phyloP scores from a whole-genome alignment of 83 land plant genomes.

The Picea abies region DNA sequence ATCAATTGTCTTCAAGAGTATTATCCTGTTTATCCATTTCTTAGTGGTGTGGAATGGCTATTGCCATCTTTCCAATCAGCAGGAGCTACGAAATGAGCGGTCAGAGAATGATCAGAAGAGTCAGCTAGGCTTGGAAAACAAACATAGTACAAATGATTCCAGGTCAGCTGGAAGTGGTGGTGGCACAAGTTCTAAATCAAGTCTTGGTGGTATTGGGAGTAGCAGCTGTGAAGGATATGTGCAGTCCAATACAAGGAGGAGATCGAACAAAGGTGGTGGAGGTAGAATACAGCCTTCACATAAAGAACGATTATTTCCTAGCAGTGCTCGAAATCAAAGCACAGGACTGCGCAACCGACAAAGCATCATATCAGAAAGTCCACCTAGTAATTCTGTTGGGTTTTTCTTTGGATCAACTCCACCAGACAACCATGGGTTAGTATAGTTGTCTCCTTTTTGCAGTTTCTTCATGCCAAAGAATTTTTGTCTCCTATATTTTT shows the following conservation, averaged over 20 bases:
- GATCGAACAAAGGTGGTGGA: constrained; percentile 39
- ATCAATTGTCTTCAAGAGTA: background rate
- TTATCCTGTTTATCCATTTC: background rate
- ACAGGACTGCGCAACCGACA: constrained; percentile 40
- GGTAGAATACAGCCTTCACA: constrained; percentile 38
- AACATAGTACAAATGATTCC: constrained; percentile 32
- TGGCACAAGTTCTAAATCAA: constrained; percentile 26
- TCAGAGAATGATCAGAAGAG: constrained; percentile 17
- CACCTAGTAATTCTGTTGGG: constrained; percentile 90
- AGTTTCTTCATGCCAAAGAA: background rate
- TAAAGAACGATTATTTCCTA: constrained; percentile 77
- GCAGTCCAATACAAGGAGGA: constrained; percentile 41
- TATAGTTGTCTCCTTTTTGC: background rate
- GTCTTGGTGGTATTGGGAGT: constrained; percentile 32
- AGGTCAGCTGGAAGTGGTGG: constrained; percentile 19
- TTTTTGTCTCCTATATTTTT: background rate
- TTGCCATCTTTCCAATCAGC: background rate
- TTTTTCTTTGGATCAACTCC: constrained; percentile 93
- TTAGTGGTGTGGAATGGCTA: background rate
- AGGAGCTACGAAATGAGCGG: constrained; percentile 26
- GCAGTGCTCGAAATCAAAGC: constrained; percentile 54
- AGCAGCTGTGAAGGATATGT: constrained; percentile 44
- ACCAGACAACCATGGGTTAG: constrained; percentile 86
- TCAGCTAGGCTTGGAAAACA: constrained; percentile 36
- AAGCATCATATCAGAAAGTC: constrained; percentile 73